phyloP scores from a whole-genome alignment of 768 basidiomycete genomes.

The Podaxis sp. region DNA sequence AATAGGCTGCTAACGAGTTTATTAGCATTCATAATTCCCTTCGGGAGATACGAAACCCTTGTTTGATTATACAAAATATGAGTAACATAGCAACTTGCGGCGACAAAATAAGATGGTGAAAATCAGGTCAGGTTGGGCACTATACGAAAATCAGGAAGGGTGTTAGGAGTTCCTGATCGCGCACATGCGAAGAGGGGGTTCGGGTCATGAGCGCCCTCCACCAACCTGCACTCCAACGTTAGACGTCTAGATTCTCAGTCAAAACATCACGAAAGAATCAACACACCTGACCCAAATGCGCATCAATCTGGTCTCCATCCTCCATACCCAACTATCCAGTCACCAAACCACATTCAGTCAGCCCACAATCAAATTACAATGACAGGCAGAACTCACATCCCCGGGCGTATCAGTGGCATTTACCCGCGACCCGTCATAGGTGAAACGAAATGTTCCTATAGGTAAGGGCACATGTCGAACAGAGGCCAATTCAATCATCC shows the following conservation, averaged over 20 bases:
- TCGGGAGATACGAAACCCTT: background rate
- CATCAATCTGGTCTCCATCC: slow-evolving; percentile 63
- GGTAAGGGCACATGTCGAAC: background rate
- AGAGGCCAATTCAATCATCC: background rate
- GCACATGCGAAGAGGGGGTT: too few relatives aligned
- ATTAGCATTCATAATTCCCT: background rate
- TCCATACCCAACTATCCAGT: slow-evolving; percentile 51
- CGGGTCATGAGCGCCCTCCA: background rate
- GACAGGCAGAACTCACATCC: slow-evolving; percentile 34
- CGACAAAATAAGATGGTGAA: background rate
- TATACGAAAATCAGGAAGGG: background rate
- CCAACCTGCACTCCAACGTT: background rate
- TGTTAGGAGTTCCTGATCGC: background rate
- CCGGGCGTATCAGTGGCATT: slow-evolving; percentile 49
- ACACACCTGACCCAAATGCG: slow-evolving; percentile 53
- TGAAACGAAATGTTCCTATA: slow-evolving; percentile 64
- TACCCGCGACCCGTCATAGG: slow-evolving; percentile 52
- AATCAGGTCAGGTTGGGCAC: background rate
- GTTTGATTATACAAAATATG: background rate
- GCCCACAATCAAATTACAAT: background rate
- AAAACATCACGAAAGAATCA: background rate
- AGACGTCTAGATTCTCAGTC: background rate
- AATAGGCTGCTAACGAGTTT: background rate
- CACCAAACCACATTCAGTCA: background rate
- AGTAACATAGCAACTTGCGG: background rate